These are phyloP conservation scores for Linanthus parryae DNA, from an alignment of 148 eudicot species.

Conservation along the genomic window DNA sequence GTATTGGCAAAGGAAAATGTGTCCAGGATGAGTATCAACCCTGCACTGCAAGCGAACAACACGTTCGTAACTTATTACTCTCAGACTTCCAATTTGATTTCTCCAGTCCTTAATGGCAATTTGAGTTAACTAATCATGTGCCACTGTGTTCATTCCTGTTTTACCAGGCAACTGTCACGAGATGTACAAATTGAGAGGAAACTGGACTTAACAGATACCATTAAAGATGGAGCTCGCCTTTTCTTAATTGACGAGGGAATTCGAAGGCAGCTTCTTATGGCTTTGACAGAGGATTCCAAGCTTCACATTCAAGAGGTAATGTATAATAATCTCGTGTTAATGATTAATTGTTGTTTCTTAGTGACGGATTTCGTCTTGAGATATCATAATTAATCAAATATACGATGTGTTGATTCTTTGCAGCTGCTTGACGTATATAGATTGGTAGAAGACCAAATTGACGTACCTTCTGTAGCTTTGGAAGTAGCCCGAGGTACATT, in stretches of 20 bases:
- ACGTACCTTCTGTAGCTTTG: constrained; percentile 64
- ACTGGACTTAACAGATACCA: constrained; percentile 92
- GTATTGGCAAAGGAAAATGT: constrained; percentile 91
- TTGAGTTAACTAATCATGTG: too few relatives aligned
- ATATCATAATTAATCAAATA: background rate
- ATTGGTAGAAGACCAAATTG: constrained; percentile 87
- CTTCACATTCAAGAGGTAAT: constrained; percentile 92
- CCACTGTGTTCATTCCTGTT: background rate
- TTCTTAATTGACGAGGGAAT: constrained; percentile 80
- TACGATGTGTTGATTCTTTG: background rate
- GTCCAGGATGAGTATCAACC: constrained; percentile 82
- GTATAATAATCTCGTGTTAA: too few relatives aligned
- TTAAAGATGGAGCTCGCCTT: constrained; percentile 92
- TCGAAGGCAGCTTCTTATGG: constrained; percentile 88
- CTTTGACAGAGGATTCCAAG: constrained; percentile 95
- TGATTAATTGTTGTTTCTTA: background rate
- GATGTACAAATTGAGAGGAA: constrained; percentile 38
- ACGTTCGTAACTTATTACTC: too few relatives aligned
- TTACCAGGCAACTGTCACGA: constrained; percentile 36
- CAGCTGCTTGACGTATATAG: constrained; percentile 91
- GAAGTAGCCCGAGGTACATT: constrained; percentile 74
- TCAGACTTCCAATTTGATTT: too few relatives aligned
- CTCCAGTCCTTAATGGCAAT: too few relatives aligned
- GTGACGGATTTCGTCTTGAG: background rate
- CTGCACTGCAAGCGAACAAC: constrained; percentile 64